Evolutionary conservation across 352 stramenopile species (phyloP).

Genomic region (Pythium pyrilobum): DNA sequence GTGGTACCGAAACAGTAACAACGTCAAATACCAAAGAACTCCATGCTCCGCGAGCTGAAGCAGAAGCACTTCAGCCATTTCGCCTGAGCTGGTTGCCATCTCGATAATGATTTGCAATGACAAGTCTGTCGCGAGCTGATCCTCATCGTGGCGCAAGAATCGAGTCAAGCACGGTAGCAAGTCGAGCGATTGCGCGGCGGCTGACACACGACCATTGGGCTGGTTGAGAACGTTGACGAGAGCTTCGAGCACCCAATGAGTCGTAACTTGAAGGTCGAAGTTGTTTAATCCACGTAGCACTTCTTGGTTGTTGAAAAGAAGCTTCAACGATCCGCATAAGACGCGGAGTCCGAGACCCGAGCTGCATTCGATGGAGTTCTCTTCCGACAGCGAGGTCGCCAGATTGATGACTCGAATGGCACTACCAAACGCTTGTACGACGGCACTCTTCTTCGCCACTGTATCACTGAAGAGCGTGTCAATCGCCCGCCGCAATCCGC

Average conservation of each 20-base stretch:
- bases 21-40: slow-evolving; percentile 77
- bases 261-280: slow-evolving; percentile 66
- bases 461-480: slow-evolving; percentile 41
- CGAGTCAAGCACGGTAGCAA: slow-evolving; percentile 73
- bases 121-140: slow-evolving; percentile 63
- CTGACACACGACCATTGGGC: slow-evolving; percentile 72
- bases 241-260: slow-evolving; percentile 75
- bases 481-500: slow-evolving; percentile 27
- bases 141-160: slow-evolving; percentile 64
- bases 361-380: slow-evolving; percentile 71
- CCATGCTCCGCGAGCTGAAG: slow-evolving; percentile 78
- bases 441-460: slow-evolving; percentile 51
- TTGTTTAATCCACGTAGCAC: slow-evolving; percentile 39
- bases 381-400: slow-evolving; percentile 62
- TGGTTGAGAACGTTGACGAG: slow-evolving; percentile 80
- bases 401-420: slow-evolving; percentile 76
- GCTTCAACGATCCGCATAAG: slow-evolving; percentile 64
- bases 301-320: slow-evolving; percentile 75
- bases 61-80: slow-evolving; percentile 80
- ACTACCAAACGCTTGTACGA: slow-evolving; percentile 66
- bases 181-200: slow-evolving; percentile 75
- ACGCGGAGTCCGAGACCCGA: slow-evolving; percentile 67
- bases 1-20: slow-evolving; percentile 72
- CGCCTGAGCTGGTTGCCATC: slow-evolving; percentile 70
- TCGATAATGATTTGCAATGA: slow-evolving; percentile 79